Conservation (phyloP, 768 basidiomycete species). For the Suillus weaverae region DNA sequence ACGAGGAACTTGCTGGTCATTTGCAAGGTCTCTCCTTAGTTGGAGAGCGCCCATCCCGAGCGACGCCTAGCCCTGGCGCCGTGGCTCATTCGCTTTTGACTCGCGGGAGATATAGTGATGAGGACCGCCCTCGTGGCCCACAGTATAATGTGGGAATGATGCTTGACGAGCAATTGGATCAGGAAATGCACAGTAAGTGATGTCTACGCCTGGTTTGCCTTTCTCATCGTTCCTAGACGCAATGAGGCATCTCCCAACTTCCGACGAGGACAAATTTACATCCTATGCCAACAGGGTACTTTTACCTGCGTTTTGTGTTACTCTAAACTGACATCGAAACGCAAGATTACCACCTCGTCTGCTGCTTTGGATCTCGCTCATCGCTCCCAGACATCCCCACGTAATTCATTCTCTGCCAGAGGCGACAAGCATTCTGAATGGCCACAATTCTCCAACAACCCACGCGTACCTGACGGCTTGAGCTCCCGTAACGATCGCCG, state of each 20-base stretch:
- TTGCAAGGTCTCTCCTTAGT: constrained; percentile 70
- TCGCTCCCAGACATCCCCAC: constrained; percentile 77
- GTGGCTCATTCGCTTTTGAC: constrained; percentile 54
- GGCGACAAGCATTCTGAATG: constrained; percentile 86
- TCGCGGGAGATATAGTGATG: constrained; percentile 55
- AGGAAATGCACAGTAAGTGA: constrained; percentile 88
- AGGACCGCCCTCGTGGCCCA: constrained; percentile 58
- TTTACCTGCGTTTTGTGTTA: constrained; percentile 2
- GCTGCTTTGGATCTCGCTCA: constrained; percentile 93
- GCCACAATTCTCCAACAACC: constrained; percentile 79
- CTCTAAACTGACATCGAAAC: constrained; percentile 6
- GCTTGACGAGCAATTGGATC: constrained; percentile 90
- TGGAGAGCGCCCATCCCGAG: constrained; percentile 57
- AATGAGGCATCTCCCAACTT: constrained; percentile 84
- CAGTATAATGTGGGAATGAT: constrained; percentile 84
- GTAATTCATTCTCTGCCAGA: constrained; percentile 55
- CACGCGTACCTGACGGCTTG: constrained; percentile 61
- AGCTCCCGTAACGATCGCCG: constrained; percentile 62
- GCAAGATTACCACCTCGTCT: constrained; percentile 79
- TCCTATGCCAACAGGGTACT: constrained; percentile 65
- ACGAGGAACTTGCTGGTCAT: constrained; percentile 77
- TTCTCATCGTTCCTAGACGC: constrained; percentile 56
- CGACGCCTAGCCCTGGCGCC: constrained; percentile 55
- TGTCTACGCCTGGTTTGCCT: constrained; percentile 9
- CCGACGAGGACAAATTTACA: constrained; percentile 85